Evolutionary conservation across 306 rosid genomes (phyloP), one percentile per base, ranked within the genome.

Genomic region (Cucurbita argyrosperma): DNA sequence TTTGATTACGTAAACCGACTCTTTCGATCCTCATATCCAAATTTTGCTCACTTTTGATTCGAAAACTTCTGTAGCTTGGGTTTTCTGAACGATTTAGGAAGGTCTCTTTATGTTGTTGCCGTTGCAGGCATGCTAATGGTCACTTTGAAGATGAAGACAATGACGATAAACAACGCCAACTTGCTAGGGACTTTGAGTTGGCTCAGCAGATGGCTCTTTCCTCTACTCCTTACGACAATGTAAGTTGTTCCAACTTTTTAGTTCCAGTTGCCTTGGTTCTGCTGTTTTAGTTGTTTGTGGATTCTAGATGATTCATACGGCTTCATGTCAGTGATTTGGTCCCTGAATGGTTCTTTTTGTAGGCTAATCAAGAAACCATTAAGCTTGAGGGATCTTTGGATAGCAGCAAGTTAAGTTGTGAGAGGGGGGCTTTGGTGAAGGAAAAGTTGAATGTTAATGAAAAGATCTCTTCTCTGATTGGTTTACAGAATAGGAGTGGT

Each of bases 111-210:
- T 72, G 35, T 55, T 39, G 30, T 39, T 67, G 56, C 56, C 13
- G 50, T 76, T 70, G 74, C 88, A 87, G 96, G 83, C 96, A 85
- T 73, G 86, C 87, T 73, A 90, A 87, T 58, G 42, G 69, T 74
- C 97, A 90, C 79, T 87, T 88, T 57, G 82, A 78, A 71, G 79
- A 59, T 39, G 83, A 83, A 11, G 81, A 80, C 30, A 43, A 45
- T 21, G 55, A 77, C 18, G 4, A 43, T 58, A 35, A 58, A 13
- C 81, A 81, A 30, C 73, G 70, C 45, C 76, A 53, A 74, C 74
- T 86, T 42, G 82, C 78, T 7, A 53, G 8, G 65, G 87, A 86
- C 64, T 58, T 73, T 59, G 85, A 77, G 30, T 6, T 86, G 43
- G 89, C 85, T 73, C 82, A 77, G 55, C 79, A 85, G 51, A 72